Evolutionary conservation across 176 grass and related monocot genomes (phyloP).

Genomic region (Rhipidocladum racemiflorum): DNA sequence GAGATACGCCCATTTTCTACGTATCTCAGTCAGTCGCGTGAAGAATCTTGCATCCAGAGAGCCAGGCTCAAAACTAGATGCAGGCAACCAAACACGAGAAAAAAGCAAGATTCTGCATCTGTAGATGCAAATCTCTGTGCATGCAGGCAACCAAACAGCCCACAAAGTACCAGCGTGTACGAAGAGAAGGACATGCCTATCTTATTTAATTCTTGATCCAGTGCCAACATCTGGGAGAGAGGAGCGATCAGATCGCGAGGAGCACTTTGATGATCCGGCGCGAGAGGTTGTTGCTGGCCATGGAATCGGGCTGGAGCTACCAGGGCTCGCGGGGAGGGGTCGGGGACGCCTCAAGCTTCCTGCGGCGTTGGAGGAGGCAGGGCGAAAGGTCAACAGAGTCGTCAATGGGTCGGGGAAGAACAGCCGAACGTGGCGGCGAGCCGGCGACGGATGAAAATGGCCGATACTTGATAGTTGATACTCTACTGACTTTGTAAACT

Average conservation of each 20-base stretch:
- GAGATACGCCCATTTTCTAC: too few relatives aligned
- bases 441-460: background rate
- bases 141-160: too few relatives aligned
- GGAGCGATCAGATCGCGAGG: conserved; percentile 25
- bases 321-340: background rate
- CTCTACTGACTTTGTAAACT: background rate
- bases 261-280: conserved; percentile 93
- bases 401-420: conserved; percentile 2
- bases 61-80: too few relatives aligned
- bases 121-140: too few relatives aligned
- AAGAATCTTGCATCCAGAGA: too few relatives aligned
- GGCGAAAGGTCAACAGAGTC: conserved; percentile 26
- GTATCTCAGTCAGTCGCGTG: too few relatives aligned
- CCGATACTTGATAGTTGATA: background rate
- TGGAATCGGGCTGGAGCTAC: conserved; percentile 27
- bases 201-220: too few relatives aligned
- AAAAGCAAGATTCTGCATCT: too few relatives aligned
- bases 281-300: conserved; percentile 94
- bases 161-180: too few relatives aligned
- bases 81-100: too few relatives aligned
- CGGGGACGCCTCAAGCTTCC: conserved; percentile 28
- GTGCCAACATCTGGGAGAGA: background rate
- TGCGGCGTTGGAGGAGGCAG: conserved; percentile 10
- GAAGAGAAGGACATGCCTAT: too few relatives aligned
- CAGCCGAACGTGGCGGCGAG: background rate